phyloP scores from a whole-genome alignment of 1,139 yeast genomes.

The Zygosaccharomyces pseudobailii region DNA sequence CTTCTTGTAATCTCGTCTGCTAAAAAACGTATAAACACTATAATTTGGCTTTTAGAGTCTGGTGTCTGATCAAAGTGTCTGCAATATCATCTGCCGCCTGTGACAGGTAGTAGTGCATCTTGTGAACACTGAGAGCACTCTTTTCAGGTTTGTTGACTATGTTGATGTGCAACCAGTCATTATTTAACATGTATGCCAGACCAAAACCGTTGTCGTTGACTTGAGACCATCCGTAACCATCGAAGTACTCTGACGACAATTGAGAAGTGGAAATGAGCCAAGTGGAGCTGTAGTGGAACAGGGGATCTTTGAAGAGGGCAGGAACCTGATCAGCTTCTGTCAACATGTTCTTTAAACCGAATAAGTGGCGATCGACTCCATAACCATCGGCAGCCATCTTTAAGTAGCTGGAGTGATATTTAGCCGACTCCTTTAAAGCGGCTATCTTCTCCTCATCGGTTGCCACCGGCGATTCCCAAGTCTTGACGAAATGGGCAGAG shows the following conservation, averaged over 20 bases:
- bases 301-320: constrained; percentile 69
- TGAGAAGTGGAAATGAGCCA: constrained; percentile 93
- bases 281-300: constrained; percentile 66
- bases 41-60: constrained; percentile 20
- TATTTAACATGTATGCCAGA: constrained; percentile 86
- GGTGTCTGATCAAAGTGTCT: constrained; percentile 44
- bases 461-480: constrained; percentile 63
- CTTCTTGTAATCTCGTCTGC: background rate
- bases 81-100: constrained; percentile 81
- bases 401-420: constrained; percentile 71
- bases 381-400: constrained; percentile 76
- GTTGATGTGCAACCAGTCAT: constrained; percentile 81
- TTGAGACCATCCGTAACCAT: constrained; percentile 96
- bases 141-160: constrained; percentile 70
- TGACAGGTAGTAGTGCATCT: constrained; percentile 64
- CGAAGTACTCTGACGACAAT: constrained; percentile 79
- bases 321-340: constrained; percentile 59
- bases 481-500: constrained; percentile 65
- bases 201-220: constrained; percentile 94
- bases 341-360: constrained; percentile 78
- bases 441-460: constrained; percentile 55
- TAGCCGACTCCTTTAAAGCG: constrained; percentile 68
- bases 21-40: constrained; percentile 10
- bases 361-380: constrained; percentile 92
- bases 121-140: constrained; percentile 60